Percentiles rank a stretch among this genome's conserved stretches.
phyloP scores from a whole-genome alignment of 371 early-diverging fungal genomes.

The Ecytonucleospora hepatopenaei region DNA sequence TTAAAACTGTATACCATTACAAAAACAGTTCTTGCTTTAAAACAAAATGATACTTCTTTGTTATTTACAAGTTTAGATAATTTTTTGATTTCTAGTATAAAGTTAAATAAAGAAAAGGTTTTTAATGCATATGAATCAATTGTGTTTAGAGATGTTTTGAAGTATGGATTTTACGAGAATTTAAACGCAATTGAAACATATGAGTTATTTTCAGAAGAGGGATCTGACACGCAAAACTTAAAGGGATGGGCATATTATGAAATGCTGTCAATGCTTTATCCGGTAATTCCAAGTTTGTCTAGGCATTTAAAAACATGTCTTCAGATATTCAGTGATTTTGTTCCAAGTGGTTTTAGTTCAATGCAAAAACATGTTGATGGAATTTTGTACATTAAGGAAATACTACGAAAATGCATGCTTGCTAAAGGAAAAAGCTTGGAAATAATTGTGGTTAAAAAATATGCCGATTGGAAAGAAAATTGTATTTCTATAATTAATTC shows the following conservation, averaged over 20 bases:
- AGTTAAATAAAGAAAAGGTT: slow-evolving; percentile 56
- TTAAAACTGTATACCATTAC: slow-evolving; percentile 75
- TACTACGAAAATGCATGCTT: slow-evolving; percentile 14
- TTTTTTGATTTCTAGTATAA: slow-evolving; percentile 38
- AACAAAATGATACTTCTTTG: slow-evolving; percentile 19
- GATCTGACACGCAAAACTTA: slow-evolving; percentile 18
- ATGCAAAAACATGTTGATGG: slow-evolving; percentile 5
- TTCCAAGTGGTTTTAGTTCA: not conserved
- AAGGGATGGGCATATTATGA: slow-evolving; percentile 14
- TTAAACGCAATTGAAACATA: slow-evolving; percentile 69
- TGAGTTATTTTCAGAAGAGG: slow-evolving; percentile 12
- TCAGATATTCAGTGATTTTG: not conserved
- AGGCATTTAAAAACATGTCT: slow-evolving; percentile 31
- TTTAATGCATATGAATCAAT: slow-evolving; percentile 67
- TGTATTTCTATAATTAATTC: slow-evolving; percentile 25
- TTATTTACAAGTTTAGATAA: too few relatives aligned
- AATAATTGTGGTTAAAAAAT: slow-evolving; percentile 26
- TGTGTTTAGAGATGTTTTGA: slow-evolving; percentile 81
- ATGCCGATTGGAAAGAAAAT: slow-evolving; percentile 41
- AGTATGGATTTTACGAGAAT: slow-evolving; percentile 79
- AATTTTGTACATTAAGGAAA: slow-evolving; percentile 24
- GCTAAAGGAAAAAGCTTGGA: slow-evolving; percentile 6
- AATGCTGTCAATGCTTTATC: slow-evolving; percentile 36
- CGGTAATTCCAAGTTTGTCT: slow-evolving; percentile 34
- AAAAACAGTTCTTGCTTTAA: slow-evolving; percentile 66